phyloP scores from a whole-genome alignment of 2,329 filamentous ascomycete genomes.

The Exophiala lecanii-corni region DNA sequence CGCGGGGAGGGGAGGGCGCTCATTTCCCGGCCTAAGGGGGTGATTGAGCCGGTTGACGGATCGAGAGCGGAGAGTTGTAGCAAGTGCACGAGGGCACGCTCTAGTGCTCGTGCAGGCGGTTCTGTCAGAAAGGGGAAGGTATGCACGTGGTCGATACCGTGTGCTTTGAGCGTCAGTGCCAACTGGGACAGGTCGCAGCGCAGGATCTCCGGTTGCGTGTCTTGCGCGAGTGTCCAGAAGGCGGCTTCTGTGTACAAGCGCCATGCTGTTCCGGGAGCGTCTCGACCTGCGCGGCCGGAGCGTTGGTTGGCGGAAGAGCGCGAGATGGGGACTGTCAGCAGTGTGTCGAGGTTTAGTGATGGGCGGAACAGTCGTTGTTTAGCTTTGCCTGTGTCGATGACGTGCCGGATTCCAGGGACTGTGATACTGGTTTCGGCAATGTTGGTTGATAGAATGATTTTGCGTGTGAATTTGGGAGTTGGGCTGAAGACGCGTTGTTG shows the following conservation, averaged over 20 bases:
- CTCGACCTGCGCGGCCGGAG: constrained; percentile 85
- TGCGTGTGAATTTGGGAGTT: constrained; percentile 68
- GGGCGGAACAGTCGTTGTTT: constrained; percentile 91
- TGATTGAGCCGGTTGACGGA: constrained; percentile 65
- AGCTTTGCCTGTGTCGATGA: constrained; percentile 88
- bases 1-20: constrained; percentile 77
- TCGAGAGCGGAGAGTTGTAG: constrained; percentile 72
- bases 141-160: constrained; percentile 76
- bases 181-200: constrained; percentile 83
- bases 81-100: constrained; percentile 76
- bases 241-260: constrained; percentile 79
- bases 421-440: constrained; percentile 99
- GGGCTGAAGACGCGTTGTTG: constrained; percentile 84
- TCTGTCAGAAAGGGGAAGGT: constrained; percentile 80
- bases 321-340: constrained; percentile 85
- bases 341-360: constrained; percentile 79
- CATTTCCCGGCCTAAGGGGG: constrained; percentile 67
- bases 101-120: constrained; percentile 70
- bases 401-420: constrained; percentile 84
- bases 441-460: constrained; percentile 89
- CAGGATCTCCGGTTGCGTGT: constrained; percentile 82
- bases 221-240: constrained; percentile 65
- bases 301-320: constrained; percentile 90
- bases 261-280: constrained; percentile 84
- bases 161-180: constrained; percentile 87